Conservation (phyloP, 306 rosid species). For the Styphnolobium japonicum region DNA sequence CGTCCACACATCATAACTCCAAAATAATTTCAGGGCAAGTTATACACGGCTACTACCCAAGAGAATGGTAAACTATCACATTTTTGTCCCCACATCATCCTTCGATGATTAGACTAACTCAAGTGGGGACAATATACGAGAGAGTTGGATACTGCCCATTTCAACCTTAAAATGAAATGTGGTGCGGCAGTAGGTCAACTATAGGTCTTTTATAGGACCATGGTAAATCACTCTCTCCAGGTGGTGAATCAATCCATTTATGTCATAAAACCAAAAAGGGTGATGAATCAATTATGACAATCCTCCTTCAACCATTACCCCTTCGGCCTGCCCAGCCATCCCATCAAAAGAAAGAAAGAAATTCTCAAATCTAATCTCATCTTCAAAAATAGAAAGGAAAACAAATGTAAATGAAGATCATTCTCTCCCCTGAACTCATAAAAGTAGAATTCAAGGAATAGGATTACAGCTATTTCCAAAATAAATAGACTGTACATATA, state of each 20-base stretch:
- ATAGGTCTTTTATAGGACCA: not conserved
- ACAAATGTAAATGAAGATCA: not conserved
- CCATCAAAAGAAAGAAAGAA: not conserved
- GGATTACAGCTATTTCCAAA: constrained; percentile 8
- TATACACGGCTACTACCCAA: constrained; percentile 20
- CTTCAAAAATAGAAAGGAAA: not conserved
- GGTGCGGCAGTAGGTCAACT: constrained; percentile 12
- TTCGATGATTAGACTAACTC: constrained; percentile 29
- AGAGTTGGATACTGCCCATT: not conserved
- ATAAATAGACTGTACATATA: constrained; percentile 38
- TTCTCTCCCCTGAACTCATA: constrained; percentile 11
- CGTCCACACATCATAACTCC: constrained; percentile 14
- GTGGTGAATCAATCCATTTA: constrained; percentile 11
- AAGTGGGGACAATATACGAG: not conserved
- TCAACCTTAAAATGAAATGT: not conserved
- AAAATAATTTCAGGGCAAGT: constrained; percentile 14
- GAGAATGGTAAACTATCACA: constrained; percentile 37
- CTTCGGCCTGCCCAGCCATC: not conserved
- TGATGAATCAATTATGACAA: constrained; percentile 13
- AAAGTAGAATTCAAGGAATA: constrained; percentile 13
- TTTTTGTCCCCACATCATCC: not conserved
- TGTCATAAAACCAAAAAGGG: not conserved
- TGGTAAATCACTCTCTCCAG: constrained; percentile 19
- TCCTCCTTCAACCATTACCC: not conserved
- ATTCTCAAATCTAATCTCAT: not conserved